A percentile compares a stretch with the other conserved stretches of the same genome.
Conservation (phyloP, 768 basidiomycete species). For the Suillus bovinus region DNA sequence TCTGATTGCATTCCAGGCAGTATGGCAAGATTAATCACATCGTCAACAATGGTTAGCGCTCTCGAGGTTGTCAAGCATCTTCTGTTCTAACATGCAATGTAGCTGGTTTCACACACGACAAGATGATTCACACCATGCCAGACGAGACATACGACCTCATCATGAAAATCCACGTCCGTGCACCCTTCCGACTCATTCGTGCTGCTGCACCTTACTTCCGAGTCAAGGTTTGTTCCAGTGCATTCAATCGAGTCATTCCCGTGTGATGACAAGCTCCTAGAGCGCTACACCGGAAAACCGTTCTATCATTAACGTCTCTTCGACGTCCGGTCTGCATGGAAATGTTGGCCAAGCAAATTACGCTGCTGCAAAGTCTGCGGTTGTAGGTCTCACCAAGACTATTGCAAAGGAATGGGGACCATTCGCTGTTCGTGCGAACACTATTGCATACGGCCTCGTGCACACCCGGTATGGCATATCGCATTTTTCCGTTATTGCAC, state of each 20-base stretch:
- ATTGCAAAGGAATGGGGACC: constrained; percentile 87
- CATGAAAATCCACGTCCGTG: constrained; percentile 80
- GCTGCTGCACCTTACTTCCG: constrained; percentile 87
- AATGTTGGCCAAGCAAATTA: constrained; percentile 88
- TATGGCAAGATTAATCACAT: constrained; percentile 89
- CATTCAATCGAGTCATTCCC: background rate
- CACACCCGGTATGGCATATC: constrained; percentile 59
- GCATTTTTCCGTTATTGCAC: background rate
- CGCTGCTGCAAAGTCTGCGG: constrained; percentile 76
- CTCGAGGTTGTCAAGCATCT: background rate
- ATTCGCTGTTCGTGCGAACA: constrained; percentile 82
- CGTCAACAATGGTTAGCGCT: constrained; percentile 68
- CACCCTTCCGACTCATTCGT: constrained; percentile 82
- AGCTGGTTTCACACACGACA: constrained; percentile 82
- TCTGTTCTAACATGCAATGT: constrained; percentile 6
- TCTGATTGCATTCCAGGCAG: constrained; percentile 34
- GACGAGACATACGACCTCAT: constrained; percentile 84
- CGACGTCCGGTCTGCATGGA: constrained; percentile 80
- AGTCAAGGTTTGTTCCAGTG: constrained; percentile 49
- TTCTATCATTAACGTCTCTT: constrained; percentile 81
- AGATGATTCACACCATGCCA: constrained; percentile 85
- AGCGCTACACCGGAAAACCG: constrained; percentile 61
- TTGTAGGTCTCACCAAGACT: constrained; percentile 81
- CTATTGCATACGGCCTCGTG: constrained; percentile 75
- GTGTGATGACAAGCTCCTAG: constrained; percentile 31